Evolutionary conservation across 768 basidiomycete genomes (phyloP).

Genomic region (Leccinum longicurvipes): DNA sequence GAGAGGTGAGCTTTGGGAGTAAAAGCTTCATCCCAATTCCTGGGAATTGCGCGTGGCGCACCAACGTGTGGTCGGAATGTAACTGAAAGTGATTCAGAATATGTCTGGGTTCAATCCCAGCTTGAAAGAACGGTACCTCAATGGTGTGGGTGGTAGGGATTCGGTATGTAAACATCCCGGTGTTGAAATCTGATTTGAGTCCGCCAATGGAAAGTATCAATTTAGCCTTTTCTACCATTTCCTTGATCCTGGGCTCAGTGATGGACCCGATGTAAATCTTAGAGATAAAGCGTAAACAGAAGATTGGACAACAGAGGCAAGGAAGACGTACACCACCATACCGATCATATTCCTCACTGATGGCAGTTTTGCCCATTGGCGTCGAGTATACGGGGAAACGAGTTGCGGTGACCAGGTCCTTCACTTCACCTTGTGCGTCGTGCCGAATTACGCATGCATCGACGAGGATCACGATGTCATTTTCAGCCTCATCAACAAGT

Average conservation of each 20-base stretch:
- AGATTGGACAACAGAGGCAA: not conserved
- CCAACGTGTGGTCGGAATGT: conserved; percentile 69
- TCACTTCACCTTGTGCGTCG: conserved; percentile 57
- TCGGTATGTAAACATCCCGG: conserved; percentile 80
- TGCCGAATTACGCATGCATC: conserved; percentile 82
- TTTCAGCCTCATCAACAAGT: conserved; percentile 54
- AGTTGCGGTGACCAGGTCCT: conserved; percentile 60
- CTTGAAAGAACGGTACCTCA: conserved; percentile 51
- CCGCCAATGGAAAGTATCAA: conserved; percentile 71
- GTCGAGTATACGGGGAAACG: conserved; percentile 71
- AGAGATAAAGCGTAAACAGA: not conserved
- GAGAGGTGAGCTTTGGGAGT: conserved; percentile 66
- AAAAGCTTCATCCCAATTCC: conserved; percentile 74
- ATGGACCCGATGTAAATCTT: conserved; percentile 78
- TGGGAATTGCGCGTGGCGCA: conserved; percentile 61
- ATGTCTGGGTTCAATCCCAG: not conserved
- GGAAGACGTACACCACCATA: conserved; percentile 70
- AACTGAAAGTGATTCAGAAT: conserved; percentile 41
- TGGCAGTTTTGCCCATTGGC: conserved; percentile 78
- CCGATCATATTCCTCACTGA: conserved; percentile 67
- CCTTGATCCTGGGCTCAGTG: conserved; percentile 61
- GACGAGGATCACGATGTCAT: conserved; percentile 69
- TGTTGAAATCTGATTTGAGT: conserved; percentile 81
- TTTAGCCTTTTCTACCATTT: conserved; percentile 70
- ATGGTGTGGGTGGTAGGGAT: conserved; percentile 57